phyloP scores from a whole-genome alignment of 2,329 filamentous ascomycete species.

The Davidsoniella eucalypti region DNA sequence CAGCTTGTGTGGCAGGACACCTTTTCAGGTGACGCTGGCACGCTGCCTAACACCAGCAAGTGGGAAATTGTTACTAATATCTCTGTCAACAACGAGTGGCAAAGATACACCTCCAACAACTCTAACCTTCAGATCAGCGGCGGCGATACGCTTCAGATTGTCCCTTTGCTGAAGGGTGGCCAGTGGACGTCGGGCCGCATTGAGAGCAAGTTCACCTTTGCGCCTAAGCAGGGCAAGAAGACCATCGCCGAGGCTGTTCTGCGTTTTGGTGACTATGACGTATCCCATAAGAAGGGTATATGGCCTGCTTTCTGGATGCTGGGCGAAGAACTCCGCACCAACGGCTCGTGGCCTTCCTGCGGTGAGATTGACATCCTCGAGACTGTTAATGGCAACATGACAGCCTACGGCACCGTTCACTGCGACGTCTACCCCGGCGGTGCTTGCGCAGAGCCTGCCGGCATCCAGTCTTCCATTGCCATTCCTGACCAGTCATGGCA shows the following conservation, averaged over 20 bases:
- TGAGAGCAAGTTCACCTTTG: conserved; percentile 32
- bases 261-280: conserved; percentile 28
- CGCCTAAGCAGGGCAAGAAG: conserved; percentile 27
- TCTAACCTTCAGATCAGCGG: conserved; percentile 35
- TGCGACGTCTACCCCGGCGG: conserved; percentile 30
- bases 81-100: conserved; percentile 34
- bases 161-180: conserved; percentile 26
- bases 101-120: conserved; percentile 31
- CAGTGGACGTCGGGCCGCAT: conserved; percentile 40
- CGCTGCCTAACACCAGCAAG: conserved; percentile 19
- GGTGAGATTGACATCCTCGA: conserved; percentile 44
- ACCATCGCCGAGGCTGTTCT: conserved; percentile 31
- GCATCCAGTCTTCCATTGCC: conserved; percentile 21
- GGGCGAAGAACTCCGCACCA: conserved; percentile 31
- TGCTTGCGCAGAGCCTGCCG: conserved; percentile 34
- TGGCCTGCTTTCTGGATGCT: conserved; percentile 45
- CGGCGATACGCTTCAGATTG: conserved; percentile 32
- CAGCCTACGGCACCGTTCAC: conserved; percentile 34
- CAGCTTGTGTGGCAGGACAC: conserved; percentile 26
- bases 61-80: conserved; percentile 29
- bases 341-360: conserved; percentile 33
- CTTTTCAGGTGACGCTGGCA: conserved; percentile 24
- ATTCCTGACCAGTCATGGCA: conserved; percentile 29
- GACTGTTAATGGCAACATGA: conserved; percentile 32
- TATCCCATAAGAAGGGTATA: conserved; percentile 32